Percentiles rank a stretch among this genome's conserved stretches.
These are phyloP conservation scores for Saccharomycopsis crataegensis DNA, from an alignment of 1,139 yeast species.

Conservation along the genomic window DNA sequence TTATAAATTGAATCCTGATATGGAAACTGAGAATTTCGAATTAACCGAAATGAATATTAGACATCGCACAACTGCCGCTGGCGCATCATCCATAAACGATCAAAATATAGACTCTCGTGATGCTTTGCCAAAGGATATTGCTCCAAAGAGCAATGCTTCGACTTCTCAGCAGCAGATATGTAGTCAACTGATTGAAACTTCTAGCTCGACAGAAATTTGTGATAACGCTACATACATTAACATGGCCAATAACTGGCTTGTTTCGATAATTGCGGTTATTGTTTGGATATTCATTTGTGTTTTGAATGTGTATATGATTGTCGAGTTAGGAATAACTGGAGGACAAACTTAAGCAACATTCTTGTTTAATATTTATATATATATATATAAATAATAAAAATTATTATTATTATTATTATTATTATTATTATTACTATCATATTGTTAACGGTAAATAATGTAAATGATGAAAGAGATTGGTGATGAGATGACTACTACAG, in stretches of 20 bases:
- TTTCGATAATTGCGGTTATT: slow-evolving; percentile 37
- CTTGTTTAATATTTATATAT: too few relatives aligned
- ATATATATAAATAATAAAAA: too few relatives aligned
- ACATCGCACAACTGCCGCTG: slow-evolving; percentile 16
- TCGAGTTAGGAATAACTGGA: slow-evolving; percentile 48
- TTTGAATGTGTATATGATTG: slow-evolving; percentile 64
- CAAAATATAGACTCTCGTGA: too few relatives aligned
- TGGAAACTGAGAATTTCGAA: background rate
- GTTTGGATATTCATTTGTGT: slow-evolving; percentile 62
- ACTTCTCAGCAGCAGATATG: background rate
- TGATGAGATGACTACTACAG: too few relatives aligned
- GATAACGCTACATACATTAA: slow-evolving; percentile 29
- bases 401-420: too few relatives aligned
- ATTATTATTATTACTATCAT: too few relatives aligned
- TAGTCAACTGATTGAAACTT: background rate
- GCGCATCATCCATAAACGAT: too few relatives aligned
- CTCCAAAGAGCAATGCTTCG: too few relatives aligned
- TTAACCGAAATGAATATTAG: slow-evolving; percentile 17
- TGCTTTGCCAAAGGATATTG: too few relatives aligned
- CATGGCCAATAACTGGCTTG: slow-evolving; percentile 58
- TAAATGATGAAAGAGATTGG: too few relatives aligned
- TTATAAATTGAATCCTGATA: background rate
- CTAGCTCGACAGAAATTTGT: too few relatives aligned
- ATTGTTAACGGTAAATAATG: too few relatives aligned
- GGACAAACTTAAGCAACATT: background rate